Evolutionary conservation across 495 filamentous ascomycete genomes (phyloP), one percentile per base, ranked within the genome.

Genomic region (Daldinia concentrica): DNA sequence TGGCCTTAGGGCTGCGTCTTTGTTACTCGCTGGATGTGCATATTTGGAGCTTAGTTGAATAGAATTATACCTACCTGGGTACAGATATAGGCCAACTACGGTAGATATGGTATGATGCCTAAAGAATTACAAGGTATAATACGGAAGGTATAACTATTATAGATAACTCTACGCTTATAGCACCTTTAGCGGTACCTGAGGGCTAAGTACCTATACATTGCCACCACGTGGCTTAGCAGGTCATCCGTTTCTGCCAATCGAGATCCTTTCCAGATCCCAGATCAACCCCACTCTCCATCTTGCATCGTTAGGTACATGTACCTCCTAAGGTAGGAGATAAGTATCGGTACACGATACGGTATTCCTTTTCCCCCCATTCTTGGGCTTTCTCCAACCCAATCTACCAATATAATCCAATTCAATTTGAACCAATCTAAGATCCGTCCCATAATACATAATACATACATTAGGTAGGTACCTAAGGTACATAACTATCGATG

Each of bases 211-310:
- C 12, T 14, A 51, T 68, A 66, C 71, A 48, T 69, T n/a, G 19
- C 30, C 27, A 56, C 68, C 71, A 73, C 66, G 66, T 73, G 71
- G 71, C 61, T 66, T 55, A 64, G 61, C 56, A 68, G 36, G 64
- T 73, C 59, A 69, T 59, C 43, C 26, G 27, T 34, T 69, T 61
- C 66, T 73, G 56, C 71, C 71, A 73, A 73, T 73, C 71, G 66
- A 73, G 71, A 73, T 73, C 71, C 68, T 56, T 69, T 51, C 62
- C 37, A 73, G 71, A 73, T 73, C 71, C 71, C 58, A 73, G 71
- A 73, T 73, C 68, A 56, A 48, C 62, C 65, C 71, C 66, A 69
- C 71, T 58, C 36, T 62, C 26, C 62, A 69, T 73, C 66, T 69
- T 48, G 66, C 66, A 73, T 64, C 30, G 54, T 30, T 30, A 57